Conservation (phyloP, 768 basidiomycete genomes). For the Strobilomyces confusus region DNA sequence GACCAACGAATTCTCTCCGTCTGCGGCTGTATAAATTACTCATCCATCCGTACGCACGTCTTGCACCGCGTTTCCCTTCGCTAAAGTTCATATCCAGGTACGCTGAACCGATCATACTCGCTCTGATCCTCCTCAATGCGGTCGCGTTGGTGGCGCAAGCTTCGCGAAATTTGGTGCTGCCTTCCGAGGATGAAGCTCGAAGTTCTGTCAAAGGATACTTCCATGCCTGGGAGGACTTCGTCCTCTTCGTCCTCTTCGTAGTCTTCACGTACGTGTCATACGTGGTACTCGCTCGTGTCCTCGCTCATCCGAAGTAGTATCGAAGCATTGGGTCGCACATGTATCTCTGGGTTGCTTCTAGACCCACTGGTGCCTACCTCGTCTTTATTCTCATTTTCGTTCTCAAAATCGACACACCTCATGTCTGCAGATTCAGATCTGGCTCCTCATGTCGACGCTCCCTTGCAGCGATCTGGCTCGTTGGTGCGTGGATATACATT, state of each 20-base stretch:
- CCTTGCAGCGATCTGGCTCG: slow-evolving; percentile 27
- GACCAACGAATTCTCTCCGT: slow-evolving; percentile 63
- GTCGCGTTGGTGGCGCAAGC: slow-evolving; percentile 80
- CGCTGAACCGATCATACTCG: slow-evolving; percentile 83
- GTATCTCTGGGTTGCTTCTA: slow-evolving; percentile 83
- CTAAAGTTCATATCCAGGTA: slow-evolving; percentile 42
- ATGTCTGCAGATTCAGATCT: slow-evolving; percentile 27
- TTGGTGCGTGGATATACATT: slow-evolving; percentile 45
- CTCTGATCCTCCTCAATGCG: slow-evolving; percentile 81
- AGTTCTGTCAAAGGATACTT: slow-evolving; percentile 71
- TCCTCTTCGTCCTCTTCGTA: slow-evolving; percentile 77
- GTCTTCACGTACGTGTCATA: slow-evolving; percentile 64
- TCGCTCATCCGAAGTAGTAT: slow-evolving; percentile 42
- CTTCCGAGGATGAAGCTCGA: slow-evolving; percentile 33
- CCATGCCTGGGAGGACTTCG: slow-evolving; percentile 84
- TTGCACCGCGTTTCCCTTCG: not conserved
- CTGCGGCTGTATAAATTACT: slow-evolving; percentile 64
- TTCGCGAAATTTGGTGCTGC: slow-evolving; percentile 52
- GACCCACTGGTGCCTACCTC: slow-evolving; percentile 70
- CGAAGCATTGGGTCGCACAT: slow-evolving; percentile 84
- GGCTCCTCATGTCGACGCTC: slow-evolving; percentile 22
- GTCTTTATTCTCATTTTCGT: slow-evolving; percentile 41
- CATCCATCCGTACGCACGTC: slow-evolving; percentile 58
- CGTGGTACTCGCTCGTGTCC: slow-evolving; percentile 23
- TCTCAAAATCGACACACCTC: slow-evolving; percentile 20